phyloP scores from a whole-genome alignment of 305 asterid genomes.

The Solanum hybrid region DNA sequence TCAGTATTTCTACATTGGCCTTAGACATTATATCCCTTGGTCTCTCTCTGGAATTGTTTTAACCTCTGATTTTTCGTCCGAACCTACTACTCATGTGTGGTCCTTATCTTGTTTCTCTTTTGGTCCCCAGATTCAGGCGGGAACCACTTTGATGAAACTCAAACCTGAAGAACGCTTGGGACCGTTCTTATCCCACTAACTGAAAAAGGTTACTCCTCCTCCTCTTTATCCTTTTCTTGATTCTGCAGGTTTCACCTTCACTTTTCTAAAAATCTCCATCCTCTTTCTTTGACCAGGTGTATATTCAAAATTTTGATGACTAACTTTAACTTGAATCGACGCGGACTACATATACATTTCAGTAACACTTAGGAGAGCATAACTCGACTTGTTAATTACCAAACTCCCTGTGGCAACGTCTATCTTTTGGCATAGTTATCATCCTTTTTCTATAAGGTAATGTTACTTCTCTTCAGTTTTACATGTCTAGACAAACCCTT shows the following conservation, averaged over 20 bases:
- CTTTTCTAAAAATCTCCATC: conserved; percentile 27
- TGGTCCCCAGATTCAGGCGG: conserved; percentile 31
- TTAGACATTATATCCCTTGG: background rate
- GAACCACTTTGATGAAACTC: conserved; percentile 30
- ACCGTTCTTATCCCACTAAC: conserved; percentile 43
- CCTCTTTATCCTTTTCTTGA: conserved; percentile 28
- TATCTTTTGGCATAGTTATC: background rate
- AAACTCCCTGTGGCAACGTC: conserved; percentile 10
- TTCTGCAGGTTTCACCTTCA: conserved; percentile 22
- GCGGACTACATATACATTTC: conserved; percentile 12
- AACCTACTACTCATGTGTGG: background rate
- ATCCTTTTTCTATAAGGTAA: conserved; percentile 8
- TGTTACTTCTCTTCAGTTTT: background rate
- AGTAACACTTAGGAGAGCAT: conserved; percentile 17
- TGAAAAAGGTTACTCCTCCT: conserved; percentile 38
- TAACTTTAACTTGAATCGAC: conserved; percentile 25
- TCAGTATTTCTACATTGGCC: background rate
- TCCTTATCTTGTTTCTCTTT: conserved; percentile 5
- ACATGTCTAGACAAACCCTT: background rate
- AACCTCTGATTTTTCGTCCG: background rate
- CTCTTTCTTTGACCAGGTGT: conserved; percentile 49
- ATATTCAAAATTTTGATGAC: conserved; percentile 26
- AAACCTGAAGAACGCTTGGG: conserved; percentile 45
- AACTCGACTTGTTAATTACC: conserved; percentile 17
- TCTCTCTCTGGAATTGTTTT: background rate